Percentiles rank a stretch among this genome's conserved stretches.
Evolutionary conservation across 768 basidiomycete genomes (phyloP).

Genomic region (Rhodotorula diobovata): DNA sequence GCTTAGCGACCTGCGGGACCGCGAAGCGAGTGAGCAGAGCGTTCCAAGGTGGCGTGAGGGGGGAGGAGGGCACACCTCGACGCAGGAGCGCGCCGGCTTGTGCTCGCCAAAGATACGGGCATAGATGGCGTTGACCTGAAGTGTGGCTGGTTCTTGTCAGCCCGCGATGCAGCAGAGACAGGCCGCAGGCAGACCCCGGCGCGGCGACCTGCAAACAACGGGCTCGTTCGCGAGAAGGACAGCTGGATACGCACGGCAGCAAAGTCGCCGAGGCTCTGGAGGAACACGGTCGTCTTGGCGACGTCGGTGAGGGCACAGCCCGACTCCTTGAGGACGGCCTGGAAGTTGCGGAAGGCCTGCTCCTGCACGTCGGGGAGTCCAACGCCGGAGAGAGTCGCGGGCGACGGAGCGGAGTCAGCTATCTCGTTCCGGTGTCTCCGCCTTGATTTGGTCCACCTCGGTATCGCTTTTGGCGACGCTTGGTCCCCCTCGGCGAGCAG

Average conservation of each 20-base stretch:
- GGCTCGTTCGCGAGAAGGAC: accelerated
- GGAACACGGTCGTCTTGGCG: conserved; percentile 72
- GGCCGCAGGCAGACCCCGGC: neutral
- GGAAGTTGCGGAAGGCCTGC: conserved; percentile 81
- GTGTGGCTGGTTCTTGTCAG: too few relatives aligned
- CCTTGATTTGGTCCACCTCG: too few relatives aligned
- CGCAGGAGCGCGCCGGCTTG: conserved; percentile 86
- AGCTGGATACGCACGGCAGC: conserved; percentile 43
- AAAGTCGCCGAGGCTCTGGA: conserved; percentile 68
- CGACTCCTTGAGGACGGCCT: conserved; percentile 73
- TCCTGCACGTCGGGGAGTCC: too few relatives aligned
- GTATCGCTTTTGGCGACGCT: too few relatives aligned
- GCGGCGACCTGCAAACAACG: neutral
- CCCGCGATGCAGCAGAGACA: too few relatives aligned
- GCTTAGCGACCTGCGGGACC: conserved; percentile 54
- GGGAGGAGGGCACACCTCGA: conserved; percentile 59
- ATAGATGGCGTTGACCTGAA: conserved; percentile 72
- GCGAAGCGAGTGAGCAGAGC: neutral
- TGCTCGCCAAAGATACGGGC: conserved; percentile 78
- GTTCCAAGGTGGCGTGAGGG: too few relatives aligned
- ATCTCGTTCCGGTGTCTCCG: too few relatives aligned
- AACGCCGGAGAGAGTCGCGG: too few relatives aligned
- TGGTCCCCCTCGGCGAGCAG: too few relatives aligned
- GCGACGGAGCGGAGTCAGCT: neutral
- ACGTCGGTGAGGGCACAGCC: conserved; percentile 74